Evolutionary conservation across 768 basidiomycete genomes (phyloP).

Genomic region (Suillus brevipes): DNA sequence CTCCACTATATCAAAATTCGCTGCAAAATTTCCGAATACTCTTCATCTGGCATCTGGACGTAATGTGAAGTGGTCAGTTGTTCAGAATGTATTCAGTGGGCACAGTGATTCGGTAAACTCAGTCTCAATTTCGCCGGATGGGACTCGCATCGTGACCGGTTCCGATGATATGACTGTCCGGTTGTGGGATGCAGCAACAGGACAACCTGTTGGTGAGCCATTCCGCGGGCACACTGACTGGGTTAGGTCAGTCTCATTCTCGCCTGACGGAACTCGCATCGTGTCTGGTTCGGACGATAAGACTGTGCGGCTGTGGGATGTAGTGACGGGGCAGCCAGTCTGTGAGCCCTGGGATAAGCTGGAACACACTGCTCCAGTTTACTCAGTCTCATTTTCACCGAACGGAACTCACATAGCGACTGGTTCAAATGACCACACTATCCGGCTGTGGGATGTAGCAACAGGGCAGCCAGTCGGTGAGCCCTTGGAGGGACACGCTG

Average conservation of each 20-base stretch:
- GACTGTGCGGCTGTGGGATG: conserved; percentile 23
- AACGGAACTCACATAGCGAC: conserved; percentile 9
- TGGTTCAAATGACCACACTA: conserved; percentile 10
- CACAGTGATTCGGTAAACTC: background rate
- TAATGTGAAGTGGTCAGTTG: background rate
- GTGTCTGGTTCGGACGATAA: conserved; percentile 22
- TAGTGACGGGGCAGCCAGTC: conserved; percentile 6
- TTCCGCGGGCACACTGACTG: conserved; percentile 8
- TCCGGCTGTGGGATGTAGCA: conserved; percentile 15
- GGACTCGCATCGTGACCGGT: conserved; percentile 7
- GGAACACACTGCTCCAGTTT: conserved; percentile 4
- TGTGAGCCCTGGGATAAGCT: background rate
- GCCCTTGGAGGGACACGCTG: conserved; percentile 13
- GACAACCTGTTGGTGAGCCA: conserved; percentile 5
- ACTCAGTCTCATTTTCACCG: conserved; percentile 16
- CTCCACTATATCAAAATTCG: conserved; percentile 28
- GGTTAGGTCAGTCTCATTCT: conserved; percentile 11
- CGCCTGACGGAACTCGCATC: conserved; percentile 14
- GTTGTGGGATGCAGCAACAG: conserved; percentile 10
- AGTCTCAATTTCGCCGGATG: conserved; percentile 11
- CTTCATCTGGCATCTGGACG: background rate
- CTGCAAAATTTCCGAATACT: background rate
- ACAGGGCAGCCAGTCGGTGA: conserved; percentile 10
- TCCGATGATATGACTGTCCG: conserved; percentile 3
- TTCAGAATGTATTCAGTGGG: background rate